Evolutionary conservation across 345 rosid species (phyloP), one percentile per base, ranked within the genome.

Genomic region (Eucalyptus guilfoylei): DNA sequence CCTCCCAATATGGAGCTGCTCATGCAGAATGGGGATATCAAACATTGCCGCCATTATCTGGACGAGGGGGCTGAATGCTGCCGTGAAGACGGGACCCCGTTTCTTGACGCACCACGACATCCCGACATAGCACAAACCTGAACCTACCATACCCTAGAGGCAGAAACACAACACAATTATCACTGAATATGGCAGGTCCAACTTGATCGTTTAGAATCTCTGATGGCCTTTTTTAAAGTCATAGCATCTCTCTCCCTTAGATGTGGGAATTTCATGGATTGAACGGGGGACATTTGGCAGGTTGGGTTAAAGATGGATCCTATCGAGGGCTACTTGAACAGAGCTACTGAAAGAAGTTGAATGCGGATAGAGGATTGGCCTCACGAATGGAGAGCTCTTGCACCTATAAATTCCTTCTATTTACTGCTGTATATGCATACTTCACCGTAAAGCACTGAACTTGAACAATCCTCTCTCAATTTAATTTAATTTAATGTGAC

Each of bases 41-140:
- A 96, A 87, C 72, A 93, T 90, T 88, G 96, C 95, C n/a, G 93
- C 95, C 90, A 95, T 93, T 90, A 95, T 93, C 88, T 96, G 98
- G 87, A 93, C 89, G 47, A 95, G 89, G 62, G 98, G 98, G 86
- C 93, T 93, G 89, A 97, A 95, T 40, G 97, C 95, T 30, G 99
- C 92, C 4, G 99, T 96, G 93, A 96, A 96, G 48, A 96, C 94
- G 0, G 99, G 97, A 48, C 97, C 99, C 88, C 94, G 94, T 88
- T 95, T 94, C 90, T 94, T 92, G 32, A 96, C 97, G 90, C 96
- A 96, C 98, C 99, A 96, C 9, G 98, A 92, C 97, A 97, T 95
- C n/a, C 95, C 98, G 47, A 96, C 98, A 69, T 91, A 94, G 90
- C 97, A 95, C 92, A 97, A 80, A 8, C 96, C 99, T 34, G 99